Evolutionary conservation across 768 basidiomycete genomes (phyloP), one percentile per base, ranked within the genome.

Genomic region (Boletus vermiculosoides): DNA sequence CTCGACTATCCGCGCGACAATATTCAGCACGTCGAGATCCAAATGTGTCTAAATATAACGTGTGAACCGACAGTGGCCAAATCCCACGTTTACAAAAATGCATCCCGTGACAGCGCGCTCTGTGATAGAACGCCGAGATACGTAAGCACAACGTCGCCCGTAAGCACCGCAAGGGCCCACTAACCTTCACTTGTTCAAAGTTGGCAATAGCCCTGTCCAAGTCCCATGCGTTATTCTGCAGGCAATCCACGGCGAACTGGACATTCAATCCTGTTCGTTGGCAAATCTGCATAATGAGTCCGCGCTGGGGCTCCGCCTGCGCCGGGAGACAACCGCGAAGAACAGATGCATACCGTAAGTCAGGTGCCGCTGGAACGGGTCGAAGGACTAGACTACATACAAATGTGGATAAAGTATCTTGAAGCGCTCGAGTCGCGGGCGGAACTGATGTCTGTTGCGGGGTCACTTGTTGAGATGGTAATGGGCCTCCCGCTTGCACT

Each of bases 151-250:
- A 50, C 58, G n/a, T 52, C 55, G 8, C 52, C 47, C 31, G 28
- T 22, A 40, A 51, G 23, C 56, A 49, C 50, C 44, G 13, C 13
- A 20, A 47, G 2, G 4, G 40, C 60, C 49, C 52, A 75, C 85
- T 56, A 61, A 90, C 90, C 83, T 90, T 90, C 65, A 98, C 89
- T 69, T 90, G 80, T 66, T 93, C 85, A 72, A 94, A 98, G 67
- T 96, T 95, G 49, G 81, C 80, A 25, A 93, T 66, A 0, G 97
- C 97, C 56, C 80, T 78, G 45, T 85, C 84, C 50, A 90, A 64
- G 67, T 94, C 84, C 94, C 94, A 98, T 9, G 76, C 84, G 67
- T 95, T 97, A 48, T 85, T 86, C 62, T 83, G 78, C 57, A 98
- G 72, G 68, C 96, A 98, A 57, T 97, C 86, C n/a, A 88, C 75